Evolutionary conservation across 2,329 filamentous ascomycete genomes (phyloP).

Genomic region (Xylaria digitata): DNA sequence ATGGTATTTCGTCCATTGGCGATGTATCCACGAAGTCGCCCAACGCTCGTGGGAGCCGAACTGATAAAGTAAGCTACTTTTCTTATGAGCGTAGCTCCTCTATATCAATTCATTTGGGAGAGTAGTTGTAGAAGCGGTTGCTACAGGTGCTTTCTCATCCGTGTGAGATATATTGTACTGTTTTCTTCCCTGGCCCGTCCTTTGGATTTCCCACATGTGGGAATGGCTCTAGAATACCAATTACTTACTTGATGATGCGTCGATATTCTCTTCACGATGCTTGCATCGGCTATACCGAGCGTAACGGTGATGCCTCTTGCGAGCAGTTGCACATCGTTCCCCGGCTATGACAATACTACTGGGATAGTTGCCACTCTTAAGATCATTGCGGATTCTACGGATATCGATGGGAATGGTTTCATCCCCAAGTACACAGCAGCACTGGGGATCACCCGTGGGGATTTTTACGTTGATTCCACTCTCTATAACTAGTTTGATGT

Average conservation of each 20-base stretch:
- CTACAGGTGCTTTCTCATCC: too few species aligned
- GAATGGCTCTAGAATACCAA: background rate
- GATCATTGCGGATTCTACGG: constrained; percentile 35
- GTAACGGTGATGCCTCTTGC: constrained; percentile 36
- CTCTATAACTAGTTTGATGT: too few species aligned
- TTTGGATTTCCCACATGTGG: background rate
- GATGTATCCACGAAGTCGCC: too few species aligned
- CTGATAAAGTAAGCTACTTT: too few species aligned
- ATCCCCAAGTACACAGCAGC: constrained; percentile 39
- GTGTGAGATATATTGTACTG: too few species aligned
- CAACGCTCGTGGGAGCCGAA: too few species aligned
- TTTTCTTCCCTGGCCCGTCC: too few species aligned
- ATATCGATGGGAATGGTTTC: constrained; percentile 36
- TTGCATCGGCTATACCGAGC: constrained; percentile 25
- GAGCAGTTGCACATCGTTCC: constrained; percentile 34
- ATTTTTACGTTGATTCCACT: constrained; percentile 33
- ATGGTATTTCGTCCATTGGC: too few species aligned
- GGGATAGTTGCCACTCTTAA: constrained; percentile 33
- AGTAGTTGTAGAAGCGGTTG: background rate
- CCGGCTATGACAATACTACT: constrained; percentile 35
- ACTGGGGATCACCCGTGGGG: constrained; percentile 40
- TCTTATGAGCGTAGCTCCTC: too few species aligned
- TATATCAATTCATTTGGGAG: background rate
- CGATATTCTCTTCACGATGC: constrained; percentile 6
- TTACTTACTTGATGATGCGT: background rate